Base-by-base conservation (phyloP, 768 basidiomycete species). In the Tubosaeta brunneosetosa region DNA sequence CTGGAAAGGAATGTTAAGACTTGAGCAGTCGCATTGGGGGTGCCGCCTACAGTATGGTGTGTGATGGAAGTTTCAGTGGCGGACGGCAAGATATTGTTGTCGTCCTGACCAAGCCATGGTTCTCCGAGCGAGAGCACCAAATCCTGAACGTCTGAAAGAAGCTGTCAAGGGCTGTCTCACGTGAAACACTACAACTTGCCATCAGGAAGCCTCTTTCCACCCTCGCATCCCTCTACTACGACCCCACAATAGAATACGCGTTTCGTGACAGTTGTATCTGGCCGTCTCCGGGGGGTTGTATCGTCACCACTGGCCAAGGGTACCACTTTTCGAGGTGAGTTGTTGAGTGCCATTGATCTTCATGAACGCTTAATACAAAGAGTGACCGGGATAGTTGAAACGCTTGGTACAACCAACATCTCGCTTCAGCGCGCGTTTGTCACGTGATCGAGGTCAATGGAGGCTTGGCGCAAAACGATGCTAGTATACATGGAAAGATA, bases 241-340 rank as follows among this genome's bases (percentile, higher is more conserved):
- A 95, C 88, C 41, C 89, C 90, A 64, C 88, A 91, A 65, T 88
- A 88, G 69, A 94, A 95, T 25, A 86, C 88, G 65, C 93, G 86
- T 66, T 79, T 85, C 6, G 87, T 94, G 56, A 82, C 60, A 47
- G 72, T 67, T 31, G 71, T 63, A 10, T 61, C 65, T 16, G 70
- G 68, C 38, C 78, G 56, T 47, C 60, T 73, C 42, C 77, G 74
- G 38, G 76, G 70, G 26, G 76, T 74, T 26, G 74, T 62, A 59
- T 83, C 84, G 55, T 88, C 83, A 41, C 85, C 87, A 61, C 73
- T 78, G n/a, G 86, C 78, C 31, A 91, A 75, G 36, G 88, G 86
- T 9, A 90, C 75, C 6, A 78, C 72, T 71, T 91, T 91, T 52
- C 88, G 77, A 40, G 88, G 88, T 33, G 88, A 87, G 25, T 76